phyloP scores from a whole-genome alignment of 345 rosid genomes.

The Clarkia xantiana region DNA sequence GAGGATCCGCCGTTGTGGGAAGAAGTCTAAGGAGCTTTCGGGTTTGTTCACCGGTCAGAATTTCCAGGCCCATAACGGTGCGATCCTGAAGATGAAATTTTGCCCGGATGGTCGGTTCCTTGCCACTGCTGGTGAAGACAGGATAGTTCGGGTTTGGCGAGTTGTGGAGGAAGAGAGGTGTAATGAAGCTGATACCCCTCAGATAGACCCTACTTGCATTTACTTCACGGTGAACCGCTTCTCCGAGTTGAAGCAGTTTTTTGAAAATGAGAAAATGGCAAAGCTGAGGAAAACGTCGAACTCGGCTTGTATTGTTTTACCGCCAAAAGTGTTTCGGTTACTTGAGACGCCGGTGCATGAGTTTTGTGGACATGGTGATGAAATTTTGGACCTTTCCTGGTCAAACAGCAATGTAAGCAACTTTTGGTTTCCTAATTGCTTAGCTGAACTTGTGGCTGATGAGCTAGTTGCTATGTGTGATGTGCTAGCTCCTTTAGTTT shows the following conservation, averaged over 20 bases:
- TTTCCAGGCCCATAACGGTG: slow-evolving; percentile 58
- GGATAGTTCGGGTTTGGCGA: slow-evolving; percentile 49
- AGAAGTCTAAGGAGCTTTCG: slow-evolving; percentile 54
- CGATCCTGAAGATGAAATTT: slow-evolving; percentile 61
- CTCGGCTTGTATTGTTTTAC: slow-evolving; percentile 68
- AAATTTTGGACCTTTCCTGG: slow-evolving; percentile 73
- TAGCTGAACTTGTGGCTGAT: too few relatives aligned
- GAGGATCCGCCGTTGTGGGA: slow-evolving; percentile 46
- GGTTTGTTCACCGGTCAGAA: slow-evolving; percentile 61
- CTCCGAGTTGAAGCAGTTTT: slow-evolving; percentile 50
- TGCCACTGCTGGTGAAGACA: slow-evolving; percentile 71
- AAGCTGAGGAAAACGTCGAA: slow-evolving; percentile 46
- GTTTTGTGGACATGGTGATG: slow-evolving; percentile 47
- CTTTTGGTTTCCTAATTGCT: not conserved
- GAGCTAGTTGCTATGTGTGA: too few relatives aligned
- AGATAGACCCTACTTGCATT: slow-evolving; percentile 58
- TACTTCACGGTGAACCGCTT: slow-evolving; percentile 66
- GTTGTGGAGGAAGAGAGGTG: slow-evolving; percentile 57
- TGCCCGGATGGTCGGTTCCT: slow-evolving; percentile 73
- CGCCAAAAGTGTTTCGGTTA: slow-evolving; percentile 45
- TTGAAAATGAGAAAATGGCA: slow-evolving; percentile 33
- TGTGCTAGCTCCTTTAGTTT: too few relatives aligned
- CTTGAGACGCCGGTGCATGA: slow-evolving; percentile 56
- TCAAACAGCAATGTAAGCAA: slow-evolving; percentile 57
- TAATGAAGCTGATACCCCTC: slow-evolving; percentile 45